Evolutionary conservation across 306 rosid genomes (phyloP).

Genomic region (Cercis canadensis): DNA sequence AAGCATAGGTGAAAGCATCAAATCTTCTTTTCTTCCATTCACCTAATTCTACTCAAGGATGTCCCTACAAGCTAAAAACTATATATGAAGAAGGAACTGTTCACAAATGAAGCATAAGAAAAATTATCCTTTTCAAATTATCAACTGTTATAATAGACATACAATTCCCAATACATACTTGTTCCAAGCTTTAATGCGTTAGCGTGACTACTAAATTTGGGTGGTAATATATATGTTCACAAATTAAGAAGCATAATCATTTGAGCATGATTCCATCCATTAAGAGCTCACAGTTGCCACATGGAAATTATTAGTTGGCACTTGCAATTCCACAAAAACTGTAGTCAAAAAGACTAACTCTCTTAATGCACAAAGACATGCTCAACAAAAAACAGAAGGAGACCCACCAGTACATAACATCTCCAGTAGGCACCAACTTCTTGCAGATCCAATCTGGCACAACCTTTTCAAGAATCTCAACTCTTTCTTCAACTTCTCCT

Average conservation of each 20-base stretch:
- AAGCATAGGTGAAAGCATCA: background rate
- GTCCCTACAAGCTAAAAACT: background rate
- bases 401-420: slow-evolving; percentile 57
- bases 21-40: background rate
- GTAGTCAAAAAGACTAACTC: no score
- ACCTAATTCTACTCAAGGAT: background rate
- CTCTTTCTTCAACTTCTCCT: slow-evolving; percentile 71
- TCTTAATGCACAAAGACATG: no score
- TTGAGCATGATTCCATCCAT: background rate
- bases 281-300: background rate
- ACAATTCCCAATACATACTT: no score
- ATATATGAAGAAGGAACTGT: background rate
- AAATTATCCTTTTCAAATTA: no score
- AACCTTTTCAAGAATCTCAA: slow-evolving; percentile 55
- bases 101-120: no score
- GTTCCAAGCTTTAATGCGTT: no score
- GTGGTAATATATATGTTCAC: no score
- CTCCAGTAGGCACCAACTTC: slow-evolving; percentile 53
- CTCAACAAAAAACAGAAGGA: slow-evolving; percentile 21
- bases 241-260: background rate
- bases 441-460: slow-evolving; percentile 70
- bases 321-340: background rate
- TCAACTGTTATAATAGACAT: no score
- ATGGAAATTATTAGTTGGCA: no score
- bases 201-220: no score